Percentiles rank a stretch among this genome's conserved stretches.
These are phyloP conservation scores for Sphagnum contortum DNA, from an alignment of 225 moss, liverwort and hornwort species.

Conservation along the genomic window DNA sequence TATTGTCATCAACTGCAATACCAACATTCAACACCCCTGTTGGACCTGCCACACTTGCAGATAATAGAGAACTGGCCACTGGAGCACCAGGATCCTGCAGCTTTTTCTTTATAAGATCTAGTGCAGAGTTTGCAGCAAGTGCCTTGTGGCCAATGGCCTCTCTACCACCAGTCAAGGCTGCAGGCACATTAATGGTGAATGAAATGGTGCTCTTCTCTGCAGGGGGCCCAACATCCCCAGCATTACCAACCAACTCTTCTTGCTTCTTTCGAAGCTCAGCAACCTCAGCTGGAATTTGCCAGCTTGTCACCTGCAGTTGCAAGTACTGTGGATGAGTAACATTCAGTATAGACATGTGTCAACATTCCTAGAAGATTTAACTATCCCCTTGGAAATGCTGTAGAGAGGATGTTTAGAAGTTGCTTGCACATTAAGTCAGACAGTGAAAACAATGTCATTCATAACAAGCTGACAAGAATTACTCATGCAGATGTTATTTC, in stretches of 20 bases:
- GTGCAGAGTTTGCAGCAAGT: conserved; percentile 48
- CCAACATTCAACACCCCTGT: conserved; percentile 20
- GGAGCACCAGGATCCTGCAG: conserved; percentile 78
- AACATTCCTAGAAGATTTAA: too few species aligned
- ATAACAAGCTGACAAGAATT: too few species aligned
- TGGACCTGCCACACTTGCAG: conserved; percentile 20
- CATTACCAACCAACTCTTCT: conserved; percentile 36
- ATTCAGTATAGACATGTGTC: too few species aligned
- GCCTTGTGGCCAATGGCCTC: conserved; percentile 64
- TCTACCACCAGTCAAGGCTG: conserved; percentile 63
- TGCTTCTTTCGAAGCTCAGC: conserved; percentile 54
- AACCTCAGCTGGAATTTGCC: conserved; percentile 73
- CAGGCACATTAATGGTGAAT: conserved; percentile 65
- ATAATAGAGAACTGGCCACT: conserved; percentile 28
- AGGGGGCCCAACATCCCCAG: conserved; percentile 34
- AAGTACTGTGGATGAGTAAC: not conserved
- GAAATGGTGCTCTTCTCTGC: conserved; percentile 68
- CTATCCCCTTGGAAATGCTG: too few species aligned
- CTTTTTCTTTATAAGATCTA: conserved; percentile 90
- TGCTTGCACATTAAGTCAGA: too few species aligned
- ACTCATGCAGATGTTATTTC: too few species aligned
- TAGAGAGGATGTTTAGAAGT: too few species aligned
- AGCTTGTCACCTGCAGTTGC: conserved; percentile 63
- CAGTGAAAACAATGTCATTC: too few species aligned
- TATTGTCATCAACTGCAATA: conserved; percentile 23